These are phyloP conservation scores for Diplocarpon rosae DNA, from an alignment of 2,329 filamentous ascomycete genomes.

Conservation along the genomic window DNA sequence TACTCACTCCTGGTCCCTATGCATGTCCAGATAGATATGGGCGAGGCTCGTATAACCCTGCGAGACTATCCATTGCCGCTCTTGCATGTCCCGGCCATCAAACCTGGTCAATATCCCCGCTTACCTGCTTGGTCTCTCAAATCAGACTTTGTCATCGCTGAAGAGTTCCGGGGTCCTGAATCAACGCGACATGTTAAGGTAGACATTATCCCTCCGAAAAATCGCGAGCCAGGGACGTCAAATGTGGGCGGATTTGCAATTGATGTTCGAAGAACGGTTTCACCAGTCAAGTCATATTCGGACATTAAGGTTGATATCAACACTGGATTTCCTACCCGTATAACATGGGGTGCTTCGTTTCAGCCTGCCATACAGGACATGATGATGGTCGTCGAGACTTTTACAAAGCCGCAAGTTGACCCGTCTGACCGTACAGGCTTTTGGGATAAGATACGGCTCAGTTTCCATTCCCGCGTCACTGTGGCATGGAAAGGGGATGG, in stretches of 20 bases:
- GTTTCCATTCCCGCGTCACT: slow-evolving; percentile 83
- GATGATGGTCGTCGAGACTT: slow-evolving; percentile 98
- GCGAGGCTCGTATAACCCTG: slow-evolving; percentile 75
- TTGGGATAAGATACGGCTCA: slow-evolving; percentile 95
- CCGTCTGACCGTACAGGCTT: slow-evolving; percentile 90
- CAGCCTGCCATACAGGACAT: slow-evolving; percentile 98
- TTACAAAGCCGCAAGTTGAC: slow-evolving; percentile 91
- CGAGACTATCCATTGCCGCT: slow-evolving; percentile 91
- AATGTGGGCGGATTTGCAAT: slow-evolving; percentile 63
- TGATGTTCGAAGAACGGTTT: slow-evolving; percentile 80
- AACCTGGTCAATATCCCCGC: slow-evolving; percentile 66
- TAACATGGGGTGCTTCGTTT: slow-evolving; percentile 96
- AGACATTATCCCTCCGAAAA: slow-evolving; percentile 65
- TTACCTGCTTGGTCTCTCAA: slow-evolving; percentile 73
- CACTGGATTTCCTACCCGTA: slow-evolving; percentile 78
- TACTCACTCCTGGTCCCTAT: slow-evolving; percentile 86
- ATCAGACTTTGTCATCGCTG: slow-evolving; percentile 89
- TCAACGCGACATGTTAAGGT: slow-evolving; percentile 74
- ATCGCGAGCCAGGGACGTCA: slow-evolving; percentile 40
- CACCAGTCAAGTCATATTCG: slow-evolving; percentile 92
- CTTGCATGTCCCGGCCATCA: slow-evolving; percentile 77
- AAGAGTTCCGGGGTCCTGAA: slow-evolving; percentile 75
- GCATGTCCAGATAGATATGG: slow-evolving; percentile 80
- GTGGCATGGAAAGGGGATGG: slow-evolving; percentile 92
- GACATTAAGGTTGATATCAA: slow-evolving; percentile 89